Evolutionary conservation across 176 grass and related monocot genomes (phyloP), one percentile per base, ranked within the genome.

Genomic region (Dactylis glomerata): DNA sequence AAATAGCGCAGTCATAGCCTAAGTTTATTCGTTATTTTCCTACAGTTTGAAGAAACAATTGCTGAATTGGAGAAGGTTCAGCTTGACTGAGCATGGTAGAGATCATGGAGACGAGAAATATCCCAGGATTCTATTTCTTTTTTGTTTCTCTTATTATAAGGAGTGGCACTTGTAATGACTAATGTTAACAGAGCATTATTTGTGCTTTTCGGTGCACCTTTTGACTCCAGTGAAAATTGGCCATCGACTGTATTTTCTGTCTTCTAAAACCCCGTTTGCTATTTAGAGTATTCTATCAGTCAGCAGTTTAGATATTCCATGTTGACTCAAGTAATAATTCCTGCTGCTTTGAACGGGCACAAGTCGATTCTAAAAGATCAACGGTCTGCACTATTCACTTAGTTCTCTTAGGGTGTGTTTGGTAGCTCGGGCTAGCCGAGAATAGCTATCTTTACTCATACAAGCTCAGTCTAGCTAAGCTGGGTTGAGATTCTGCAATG

Each of bases 41-140:
- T 68, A 69, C 89, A 99, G 96, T 93, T 96, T 45, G 96, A 99
- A 86, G 91, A 99, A 87, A 96, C 93, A 83, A 98, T 94, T 38
- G 83, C 82, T 20, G 89, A 93, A 83, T 81, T 98, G 81, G 93
- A 98, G 51, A 98, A 90, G 80, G 86, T 94, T 85, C 93, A 96
- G 38, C 19, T 96, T 65, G 96, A 99, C 85, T 96, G 75, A 96
- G 32, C 54, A 47, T 86, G 64, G 26, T 81, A 32, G 41, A 50
- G 20, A 75, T 68, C 57, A 33, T 36, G 57, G 47, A 86, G 44
- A 24, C 79, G 73, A 16, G 28, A 34, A 86, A 78, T 8, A 40
- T 28, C 55, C 24, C 22, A 11, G 32, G 33, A 65, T 82, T 40
- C 30, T 56, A 1, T 38, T 54, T 66, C 19, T 62, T 79, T 75